These are phyloP conservation scores for Candida glucosophila DNA, from an alignment of 1,139 yeast genomes.

Conservation along the genomic window DNA sequence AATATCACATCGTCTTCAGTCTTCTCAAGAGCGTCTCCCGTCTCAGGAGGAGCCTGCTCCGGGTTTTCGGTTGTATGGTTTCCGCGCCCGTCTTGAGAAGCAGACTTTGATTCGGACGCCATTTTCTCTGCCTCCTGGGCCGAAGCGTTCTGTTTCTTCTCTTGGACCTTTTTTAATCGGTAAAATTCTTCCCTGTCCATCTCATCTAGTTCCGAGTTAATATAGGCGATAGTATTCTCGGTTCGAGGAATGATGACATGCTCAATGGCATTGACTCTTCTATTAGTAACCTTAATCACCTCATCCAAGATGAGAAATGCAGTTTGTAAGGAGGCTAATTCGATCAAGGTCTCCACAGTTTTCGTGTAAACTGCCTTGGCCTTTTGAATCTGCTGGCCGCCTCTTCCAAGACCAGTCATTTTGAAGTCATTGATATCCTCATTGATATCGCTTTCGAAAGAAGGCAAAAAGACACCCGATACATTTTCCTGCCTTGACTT, in stretches of 20 bases:
- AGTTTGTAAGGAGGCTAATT: slow-evolving; percentile 88
- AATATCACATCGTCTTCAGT: slow-evolving; percentile 38
- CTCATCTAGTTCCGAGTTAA: slow-evolving; percentile 94
- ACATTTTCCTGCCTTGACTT: slow-evolving; percentile 93
- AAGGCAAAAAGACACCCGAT: slow-evolving; percentile 90
- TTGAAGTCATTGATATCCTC: slow-evolving; percentile 87
- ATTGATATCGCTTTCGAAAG: slow-evolving; percentile 78
- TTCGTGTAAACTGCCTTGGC: slow-evolving; percentile 89
- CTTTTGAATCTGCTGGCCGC: slow-evolving; percentile 96
- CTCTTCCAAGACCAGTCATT: slow-evolving; percentile 94
- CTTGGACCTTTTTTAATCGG: slow-evolving; percentile 92
- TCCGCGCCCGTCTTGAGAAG: too few relatives aligned
- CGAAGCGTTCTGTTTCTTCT: slow-evolving; percentile 79
- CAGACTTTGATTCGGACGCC: slow-evolving; percentile 1
- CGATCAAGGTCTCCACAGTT: slow-evolving; percentile 94
- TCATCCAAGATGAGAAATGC: slow-evolving; percentile 95
- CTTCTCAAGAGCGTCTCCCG: slow-evolving; percentile 26
- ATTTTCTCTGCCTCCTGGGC: slow-evolving; percentile 20
- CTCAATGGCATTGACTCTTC: slow-evolving; percentile 98
- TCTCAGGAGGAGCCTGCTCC: slow-evolving; percentile 9
- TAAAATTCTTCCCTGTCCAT: slow-evolving; percentile 97
- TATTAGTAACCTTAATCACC: slow-evolving; percentile 92
- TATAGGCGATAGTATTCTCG: slow-evolving; percentile 86
- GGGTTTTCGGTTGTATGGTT: too few relatives aligned
- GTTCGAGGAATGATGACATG: slow-evolving; percentile 97